Evolutionary conservation across 2,329 filamentous ascomycete species (phyloP).

Genomic region (Ambrosiella cleistominuta): DNA sequence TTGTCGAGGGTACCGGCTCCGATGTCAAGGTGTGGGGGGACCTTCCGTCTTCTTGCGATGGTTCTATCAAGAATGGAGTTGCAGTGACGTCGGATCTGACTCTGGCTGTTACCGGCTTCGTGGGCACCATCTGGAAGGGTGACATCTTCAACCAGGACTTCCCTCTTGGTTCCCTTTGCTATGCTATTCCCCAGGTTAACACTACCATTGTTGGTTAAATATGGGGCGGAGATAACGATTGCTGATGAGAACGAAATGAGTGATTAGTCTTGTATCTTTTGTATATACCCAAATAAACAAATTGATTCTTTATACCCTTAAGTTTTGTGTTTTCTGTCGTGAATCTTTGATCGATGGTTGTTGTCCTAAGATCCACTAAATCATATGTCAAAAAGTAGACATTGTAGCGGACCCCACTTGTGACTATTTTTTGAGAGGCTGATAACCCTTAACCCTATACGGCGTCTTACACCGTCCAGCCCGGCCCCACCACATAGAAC

Average conservation of each 20-base stretch:
- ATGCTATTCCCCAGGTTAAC: neutral
- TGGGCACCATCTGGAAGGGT: neutral
- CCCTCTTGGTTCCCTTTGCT: neutral
- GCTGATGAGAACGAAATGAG: neutral
- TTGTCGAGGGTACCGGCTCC: neutral
- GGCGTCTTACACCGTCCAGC: too few species aligned
- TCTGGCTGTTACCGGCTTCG: neutral
- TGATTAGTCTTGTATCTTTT: neutral
- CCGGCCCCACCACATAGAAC: too few species aligned
- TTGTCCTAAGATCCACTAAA: neutral
- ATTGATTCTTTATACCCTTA: neutral
- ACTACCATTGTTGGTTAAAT: slow-evolving; percentile 4
- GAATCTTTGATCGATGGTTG: neutral
- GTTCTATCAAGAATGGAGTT: slow-evolving; percentile 1
- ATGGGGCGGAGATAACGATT: neutral
- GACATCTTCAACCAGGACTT: neutral
- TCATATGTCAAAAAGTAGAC: neutral
- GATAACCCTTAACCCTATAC: neutral
- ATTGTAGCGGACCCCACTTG: neutral
- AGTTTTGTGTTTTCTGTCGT: neutral
- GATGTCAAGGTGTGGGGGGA: slow-evolving; percentile 1
- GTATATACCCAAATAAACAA: neutral
- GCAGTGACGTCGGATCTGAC: neutral
- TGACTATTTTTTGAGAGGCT: neutral
- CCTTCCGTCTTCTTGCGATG: neutral